Evolutionary conservation across 805 yeast species (phyloP).

Genomic region (Metschnikowia kunwiensis): DNA sequence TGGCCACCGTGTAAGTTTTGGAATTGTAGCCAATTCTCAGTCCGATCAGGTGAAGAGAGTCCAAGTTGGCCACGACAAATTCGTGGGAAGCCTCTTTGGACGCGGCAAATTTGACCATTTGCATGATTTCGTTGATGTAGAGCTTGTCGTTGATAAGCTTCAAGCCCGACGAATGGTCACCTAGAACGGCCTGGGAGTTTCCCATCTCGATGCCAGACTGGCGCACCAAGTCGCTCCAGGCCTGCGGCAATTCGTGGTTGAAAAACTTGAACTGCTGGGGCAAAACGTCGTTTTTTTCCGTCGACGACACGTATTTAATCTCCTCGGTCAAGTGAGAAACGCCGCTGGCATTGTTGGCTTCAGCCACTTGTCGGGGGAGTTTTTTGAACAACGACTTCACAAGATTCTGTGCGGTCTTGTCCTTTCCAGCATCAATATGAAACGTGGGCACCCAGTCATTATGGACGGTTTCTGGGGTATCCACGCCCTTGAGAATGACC

Average conservation of each 20-base stretch:
- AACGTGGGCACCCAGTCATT: slow-evolving; percentile 21
- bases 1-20: slow-evolving; percentile 39
- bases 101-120: slow-evolving; percentile 40
- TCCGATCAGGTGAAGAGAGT: slow-evolving; percentile 42
- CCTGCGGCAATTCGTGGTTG: slow-evolving; percentile 29
- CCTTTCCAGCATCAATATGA: slow-evolving; percentile 15
- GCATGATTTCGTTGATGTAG: slow-evolving; percentile 49
- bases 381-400: slow-evolving; percentile 16
- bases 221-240: slow-evolving; percentile 34
- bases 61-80: slow-evolving; percentile 36
- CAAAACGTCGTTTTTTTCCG: slow-evolving; percentile 7
- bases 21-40: slow-evolving; percentile 44
- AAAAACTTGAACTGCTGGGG: slow-evolving; percentile 25
- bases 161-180: slow-evolving; percentile 25
- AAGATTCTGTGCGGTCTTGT: slow-evolving; percentile 10
- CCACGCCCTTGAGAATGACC: slow-evolving; percentile 42
- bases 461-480: slow-evolving; percentile 30
- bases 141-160: slow-evolving; percentile 41
- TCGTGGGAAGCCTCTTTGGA: slow-evolving; percentile 21
- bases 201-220: slow-evolving; percentile 5
- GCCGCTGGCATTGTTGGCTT: slow-evolving; percentile 7
- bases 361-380: slow-evolving; percentile 22
- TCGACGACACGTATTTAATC: slow-evolving; percentile 20
- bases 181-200: slow-evolving; percentile 12
- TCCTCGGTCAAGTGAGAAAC: slow-evolving; percentile 25